Percentiles rank a stretch among this genome's conserved stretches.
phyloP scores from a whole-genome alignment of 139 green algal species.

The Marvania coccoides region DNA sequence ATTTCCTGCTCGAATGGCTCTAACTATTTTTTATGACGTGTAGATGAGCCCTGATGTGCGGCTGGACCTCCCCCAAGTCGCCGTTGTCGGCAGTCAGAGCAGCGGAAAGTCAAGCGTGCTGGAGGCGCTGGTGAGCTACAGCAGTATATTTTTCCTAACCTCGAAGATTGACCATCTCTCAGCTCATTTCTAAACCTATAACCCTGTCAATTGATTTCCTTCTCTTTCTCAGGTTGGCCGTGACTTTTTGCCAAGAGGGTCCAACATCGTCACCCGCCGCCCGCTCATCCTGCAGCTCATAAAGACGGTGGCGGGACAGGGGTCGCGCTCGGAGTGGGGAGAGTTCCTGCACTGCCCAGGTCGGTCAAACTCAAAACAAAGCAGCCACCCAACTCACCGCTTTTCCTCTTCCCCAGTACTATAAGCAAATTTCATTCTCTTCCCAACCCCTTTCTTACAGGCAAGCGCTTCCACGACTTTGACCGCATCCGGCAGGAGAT shows the following conservation, averaged over 20 bases:
- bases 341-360: slow-evolving; percentile 92
- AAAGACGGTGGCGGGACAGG: slow-evolving; percentile 14
- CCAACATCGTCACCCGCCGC: slow-evolving; percentile 86
- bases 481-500: slow-evolving; percentile 86
- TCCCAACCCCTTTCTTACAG: too few relatives aligned
- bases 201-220: neutral
- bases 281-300: slow-evolving; percentile 90
- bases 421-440: neutral
- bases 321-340: slow-evolving; percentile 71
- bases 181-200: neutral
- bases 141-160: neutral
- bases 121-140: slow-evolving; percentile 76
- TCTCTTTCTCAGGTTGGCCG: slow-evolving; percentile 64
- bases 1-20: neutral
- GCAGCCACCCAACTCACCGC: too few relatives aligned
- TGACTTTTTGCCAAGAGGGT: slow-evolving; percentile 87
- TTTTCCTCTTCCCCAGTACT: too few relatives aligned
- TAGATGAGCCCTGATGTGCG: slow-evolving; percentile 75
- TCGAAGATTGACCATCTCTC: neutral
- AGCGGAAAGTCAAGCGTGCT: slow-evolving; percentile 93
- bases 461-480: slow-evolving; percentile 88
- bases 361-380: too few relatives aligned
- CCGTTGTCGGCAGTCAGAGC: slow-evolving; percentile 90
- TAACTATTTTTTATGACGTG: neutral
- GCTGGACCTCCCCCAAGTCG: slow-evolving; percentile 84